Base-by-base conservation (phyloP, 73 alveolate genomes). In the Tetrahymena thermophila region DNA sequence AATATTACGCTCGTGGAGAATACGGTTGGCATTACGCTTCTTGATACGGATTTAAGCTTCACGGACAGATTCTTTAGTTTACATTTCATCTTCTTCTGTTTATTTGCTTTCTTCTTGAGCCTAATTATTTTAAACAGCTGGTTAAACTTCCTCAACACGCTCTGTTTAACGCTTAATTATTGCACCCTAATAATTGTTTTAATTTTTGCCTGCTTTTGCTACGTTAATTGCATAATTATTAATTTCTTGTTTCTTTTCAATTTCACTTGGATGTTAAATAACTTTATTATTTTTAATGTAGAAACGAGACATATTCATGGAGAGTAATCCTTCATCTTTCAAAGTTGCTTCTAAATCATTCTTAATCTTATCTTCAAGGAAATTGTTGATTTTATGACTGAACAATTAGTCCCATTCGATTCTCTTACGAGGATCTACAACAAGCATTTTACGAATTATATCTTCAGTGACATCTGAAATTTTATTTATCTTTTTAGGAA, bases 231-330 rank as follows among this genome's bases (percentile, higher is more conserved):
- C 97, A 35, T 85, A 95, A 85, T 95, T 89, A 40, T 95, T 95
- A 16, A 95, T 37, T 85, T 95, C 97, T 55, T 95, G 95, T 35
- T 95, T 95, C 85, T 95, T 95, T 58, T 95, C 94, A 19, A 95
- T 95, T 89, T 95, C 97, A 34, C 95, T 94, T 35, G 97, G 97
- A 55, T 95, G 97, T 83, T 95, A 94, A 44, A 95, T 95, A 37
- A 95, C 97, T 95, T 85, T 95, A 35, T 95, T 95, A 34, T 95
- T 95, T 57, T 95, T 95, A 37, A 95, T 95, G 35, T 95, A 95
- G 44, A 95, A 95, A 55, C 94, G 93, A 34, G 95, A 84, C 97
- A 95, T 95, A 95, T 95, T 95, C 95, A 95, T 85, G 94, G 94
- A 85, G 42, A 95, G 85, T 23, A 85, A 94, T 43, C 97, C 97